phyloP scores from a whole-genome alignment of 305 asterid genomes.

The Fraxinus greggii region DNA sequence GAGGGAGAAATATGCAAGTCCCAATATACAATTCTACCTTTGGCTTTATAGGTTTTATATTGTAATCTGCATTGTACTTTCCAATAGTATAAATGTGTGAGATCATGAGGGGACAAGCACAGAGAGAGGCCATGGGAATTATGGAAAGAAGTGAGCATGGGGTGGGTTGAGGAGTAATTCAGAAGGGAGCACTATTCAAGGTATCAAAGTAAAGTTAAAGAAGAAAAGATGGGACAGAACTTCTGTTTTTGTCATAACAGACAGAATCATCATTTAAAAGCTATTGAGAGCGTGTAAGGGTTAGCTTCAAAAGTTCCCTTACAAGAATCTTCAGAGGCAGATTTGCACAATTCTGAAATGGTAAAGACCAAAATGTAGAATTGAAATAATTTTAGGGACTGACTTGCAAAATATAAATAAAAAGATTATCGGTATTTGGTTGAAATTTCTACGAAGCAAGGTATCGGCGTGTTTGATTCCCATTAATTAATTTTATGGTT shows the following conservation, averaged over 20 bases:
- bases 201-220: conserved; percentile 26
- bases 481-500: not conserved
- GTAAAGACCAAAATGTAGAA: not conserved
- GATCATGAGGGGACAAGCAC: conserved; percentile 39
- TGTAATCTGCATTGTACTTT: conserved; percentile 30
- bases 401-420: not conserved
- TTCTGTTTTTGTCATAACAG: conserved; percentile 39
- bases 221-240: conserved; percentile 15
- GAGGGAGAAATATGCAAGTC: not conserved
- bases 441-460: not conserved
- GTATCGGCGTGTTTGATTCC: not conserved
- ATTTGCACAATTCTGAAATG: not conserved
- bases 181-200: conserved; percentile 51
- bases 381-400: not conserved
- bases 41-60: conserved; percentile 24
- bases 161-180: conserved; percentile 22
- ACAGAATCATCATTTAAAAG: not conserved
- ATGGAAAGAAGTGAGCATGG: conserved; percentile 3
- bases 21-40: not conserved
- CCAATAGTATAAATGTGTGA: conserved; percentile 32
- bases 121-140: conserved; percentile 9
- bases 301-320: not conserved
- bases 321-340: not conserved
- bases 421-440: not conserved
- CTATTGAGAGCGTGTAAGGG: not conserved